A percentile compares a stretch with the other conserved stretches of the same genome.
Evolutionary conservation across 2,329 filamentous ascomycete species (phyloP).

Genomic region (Trichoderma sp.): DNA sequence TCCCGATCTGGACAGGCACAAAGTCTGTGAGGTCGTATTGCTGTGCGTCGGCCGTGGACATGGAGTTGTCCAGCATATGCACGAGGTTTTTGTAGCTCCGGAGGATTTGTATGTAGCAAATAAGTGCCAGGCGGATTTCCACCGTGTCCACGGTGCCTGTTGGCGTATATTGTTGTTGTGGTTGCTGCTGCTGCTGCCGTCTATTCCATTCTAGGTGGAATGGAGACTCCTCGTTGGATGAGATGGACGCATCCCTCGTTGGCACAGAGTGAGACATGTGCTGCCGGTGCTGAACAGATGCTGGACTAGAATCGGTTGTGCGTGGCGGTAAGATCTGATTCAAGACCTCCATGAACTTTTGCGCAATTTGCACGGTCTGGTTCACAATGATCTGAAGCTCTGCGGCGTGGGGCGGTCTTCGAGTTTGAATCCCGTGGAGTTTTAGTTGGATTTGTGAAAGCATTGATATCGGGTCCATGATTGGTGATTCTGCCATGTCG

Average conservation of each 20-base stretch:
- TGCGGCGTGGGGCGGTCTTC: neutral
- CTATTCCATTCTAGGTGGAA: neutral
- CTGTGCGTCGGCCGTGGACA: neutral
- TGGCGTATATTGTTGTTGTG: neutral
- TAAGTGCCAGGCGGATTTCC: neutral
- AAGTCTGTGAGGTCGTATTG: neutral
- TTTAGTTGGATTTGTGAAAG: constrained; percentile 7
- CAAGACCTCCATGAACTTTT: constrained; percentile 2
- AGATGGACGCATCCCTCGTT: neutral
- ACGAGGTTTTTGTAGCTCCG: neutral
- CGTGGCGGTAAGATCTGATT: neutral
- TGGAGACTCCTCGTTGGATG: neutral
- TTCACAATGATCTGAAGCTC: neutral
- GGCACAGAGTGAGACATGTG: neutral
- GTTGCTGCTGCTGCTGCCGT: neutral
- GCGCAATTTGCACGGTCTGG: neutral
- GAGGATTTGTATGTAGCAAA: constrained; percentile 6
- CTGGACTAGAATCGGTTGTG: neutral
- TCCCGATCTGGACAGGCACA: constrained; percentile 1
- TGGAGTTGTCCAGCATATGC: neutral
- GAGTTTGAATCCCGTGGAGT: constrained; percentile 1
- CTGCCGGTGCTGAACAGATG: neutral
- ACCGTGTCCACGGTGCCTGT: neutral
- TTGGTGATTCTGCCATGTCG: neutral
- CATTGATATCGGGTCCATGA: neutral